Evolutionary conservation across 306 rosid species (phyloP).

Genomic region (Geum urbanum): DNA sequence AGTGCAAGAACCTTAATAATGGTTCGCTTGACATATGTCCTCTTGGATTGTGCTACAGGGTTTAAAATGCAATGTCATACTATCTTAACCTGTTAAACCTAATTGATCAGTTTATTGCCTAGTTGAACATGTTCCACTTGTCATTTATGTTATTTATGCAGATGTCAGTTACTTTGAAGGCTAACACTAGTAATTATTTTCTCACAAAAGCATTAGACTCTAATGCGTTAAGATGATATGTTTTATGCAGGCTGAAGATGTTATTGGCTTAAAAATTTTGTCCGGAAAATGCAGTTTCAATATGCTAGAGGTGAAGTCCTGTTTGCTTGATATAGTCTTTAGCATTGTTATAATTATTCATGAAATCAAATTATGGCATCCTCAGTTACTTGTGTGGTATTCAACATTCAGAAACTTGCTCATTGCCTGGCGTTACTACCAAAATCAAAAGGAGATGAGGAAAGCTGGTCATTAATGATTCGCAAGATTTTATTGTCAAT

Average conservation of each 20-base stretch:
- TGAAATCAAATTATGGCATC: slow-evolving; percentile 5
- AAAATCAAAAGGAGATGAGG: slow-evolving; percentile 77
- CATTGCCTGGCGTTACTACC: slow-evolving; percentile 78
- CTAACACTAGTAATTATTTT: not conserved
- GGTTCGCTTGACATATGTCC: slow-evolving; percentile 17
- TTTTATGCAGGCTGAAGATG: slow-evolving; percentile 66
- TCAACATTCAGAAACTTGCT: slow-evolving; percentile 67
- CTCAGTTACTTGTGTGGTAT: slow-evolving; percentile 17
- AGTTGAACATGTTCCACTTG: slow-evolving; percentile 2
- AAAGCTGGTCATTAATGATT: slow-evolving; percentile 74
- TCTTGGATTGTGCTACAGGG: not conserved
- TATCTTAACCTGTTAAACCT: too few species aligned
- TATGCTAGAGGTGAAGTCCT: slow-evolving; percentile 58
- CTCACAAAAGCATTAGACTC: slow-evolving; percentile 1
- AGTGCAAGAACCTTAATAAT: not conserved
- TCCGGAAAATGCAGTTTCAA: slow-evolving; percentile 57
- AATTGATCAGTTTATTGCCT: not conserved
- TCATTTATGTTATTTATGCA: not conserved
- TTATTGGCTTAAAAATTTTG: slow-evolving; percentile 55
- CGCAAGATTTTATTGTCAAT: slow-evolving; percentile 60
- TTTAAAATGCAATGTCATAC: not conserved
- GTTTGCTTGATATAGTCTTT: slow-evolving; percentile 20
- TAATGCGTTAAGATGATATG: slow-evolving; percentile 11
- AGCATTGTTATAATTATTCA: not conserved
- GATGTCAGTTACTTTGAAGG: not conserved